phyloP scores from a whole-genome alignment of 148 eudicot species.

The Silene latifolia region DNA sequence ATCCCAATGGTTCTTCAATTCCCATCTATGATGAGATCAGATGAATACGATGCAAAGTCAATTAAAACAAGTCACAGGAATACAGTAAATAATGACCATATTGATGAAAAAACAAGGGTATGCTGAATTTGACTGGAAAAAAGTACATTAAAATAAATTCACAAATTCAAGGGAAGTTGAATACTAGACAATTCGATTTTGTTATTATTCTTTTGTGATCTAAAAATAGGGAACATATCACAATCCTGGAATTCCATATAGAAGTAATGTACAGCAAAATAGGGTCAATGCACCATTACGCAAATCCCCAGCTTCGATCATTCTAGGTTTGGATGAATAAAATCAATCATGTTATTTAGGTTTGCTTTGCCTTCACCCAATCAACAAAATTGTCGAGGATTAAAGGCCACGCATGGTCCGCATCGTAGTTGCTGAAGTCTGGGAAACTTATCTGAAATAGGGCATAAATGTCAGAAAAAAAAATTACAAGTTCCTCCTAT shows the following conservation, averaged over 20 bases:
- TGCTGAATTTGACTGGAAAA: no score
- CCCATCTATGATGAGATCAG: no score
- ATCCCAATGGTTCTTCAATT: no score
- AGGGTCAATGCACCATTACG: no score
- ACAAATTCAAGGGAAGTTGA: no score
- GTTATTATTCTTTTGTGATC: conserved; percentile 13
- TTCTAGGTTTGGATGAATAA: conserved; percentile 6
- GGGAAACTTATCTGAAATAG: conserved; percentile 72
- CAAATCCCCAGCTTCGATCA: not conserved
- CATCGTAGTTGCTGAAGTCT: conserved; percentile 66
- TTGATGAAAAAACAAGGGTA: no score
- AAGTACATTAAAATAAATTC: no score
- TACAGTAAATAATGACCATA: no score
- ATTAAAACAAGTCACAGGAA: no score
- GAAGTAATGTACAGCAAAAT: conserved; percentile 13
- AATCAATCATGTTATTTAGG: conserved; percentile 18
- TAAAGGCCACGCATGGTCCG: conserved; percentile 85
- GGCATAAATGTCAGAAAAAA: not conserved
- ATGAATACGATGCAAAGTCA: no score
- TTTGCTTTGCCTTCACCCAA: conserved; percentile 71
- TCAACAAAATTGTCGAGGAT: conserved; percentile 91
- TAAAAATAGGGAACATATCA: conserved; percentile 17
- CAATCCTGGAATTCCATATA: conserved; percentile 17
- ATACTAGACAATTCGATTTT: no score
- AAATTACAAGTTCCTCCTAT: not conserved